Conservation (phyloP, 2,329 filamentous ascomycete genomes). For the Dendryphion nanum region DNA sequence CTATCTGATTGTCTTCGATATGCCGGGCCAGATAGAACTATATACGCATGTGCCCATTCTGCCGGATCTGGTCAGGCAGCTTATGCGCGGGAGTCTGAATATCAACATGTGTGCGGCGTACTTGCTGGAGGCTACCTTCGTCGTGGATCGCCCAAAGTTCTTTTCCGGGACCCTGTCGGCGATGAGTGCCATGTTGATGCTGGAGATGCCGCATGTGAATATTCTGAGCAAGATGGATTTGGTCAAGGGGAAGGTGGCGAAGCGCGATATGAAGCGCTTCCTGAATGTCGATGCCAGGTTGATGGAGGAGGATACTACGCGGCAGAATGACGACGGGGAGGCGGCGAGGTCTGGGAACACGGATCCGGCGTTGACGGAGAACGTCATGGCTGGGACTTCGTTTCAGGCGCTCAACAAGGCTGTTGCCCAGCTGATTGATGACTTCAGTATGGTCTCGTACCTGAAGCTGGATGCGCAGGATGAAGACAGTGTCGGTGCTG, state of each 20-base stretch:
- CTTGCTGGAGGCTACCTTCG: constrained; percentile 91
- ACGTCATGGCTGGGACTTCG: constrained; percentile 75
- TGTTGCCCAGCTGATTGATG: constrained; percentile 88
- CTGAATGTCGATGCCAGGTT: constrained; percentile 80
- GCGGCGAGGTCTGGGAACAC: constrained; percentile 30
- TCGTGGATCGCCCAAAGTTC: constrained; percentile 94
- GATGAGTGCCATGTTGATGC: constrained; percentile 99
- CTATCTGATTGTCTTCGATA: constrained; percentile 96
- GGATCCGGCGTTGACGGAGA: constrained; percentile 65
- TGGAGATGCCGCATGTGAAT: constrained; percentile 95
- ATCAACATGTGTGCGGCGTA: constrained; percentile 92
- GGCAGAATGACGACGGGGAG: constrained; percentile 19
- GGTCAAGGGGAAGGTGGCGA: constrained; percentile 82
- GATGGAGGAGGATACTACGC: constrained; percentile 74
- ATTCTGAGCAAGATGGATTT: constrained; percentile 98
- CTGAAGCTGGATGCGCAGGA: constrained; percentile 84
- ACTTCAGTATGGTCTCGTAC: constrained; percentile 97
- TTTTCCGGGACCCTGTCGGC: constrained; percentile 93
- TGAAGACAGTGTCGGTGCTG: constrained; percentile 82
- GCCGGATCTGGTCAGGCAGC: constrained; percentile 76
- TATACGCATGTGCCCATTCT: constrained; percentile 96
- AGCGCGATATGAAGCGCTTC: constrained; percentile 86
- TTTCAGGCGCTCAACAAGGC: constrained; percentile 84
- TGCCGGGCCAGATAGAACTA: constrained; percentile 97
- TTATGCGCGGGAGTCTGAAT: constrained; percentile 80